Conservation (phyloP, 805 yeast species). For the Nadsonia fulvescens region DNA sequence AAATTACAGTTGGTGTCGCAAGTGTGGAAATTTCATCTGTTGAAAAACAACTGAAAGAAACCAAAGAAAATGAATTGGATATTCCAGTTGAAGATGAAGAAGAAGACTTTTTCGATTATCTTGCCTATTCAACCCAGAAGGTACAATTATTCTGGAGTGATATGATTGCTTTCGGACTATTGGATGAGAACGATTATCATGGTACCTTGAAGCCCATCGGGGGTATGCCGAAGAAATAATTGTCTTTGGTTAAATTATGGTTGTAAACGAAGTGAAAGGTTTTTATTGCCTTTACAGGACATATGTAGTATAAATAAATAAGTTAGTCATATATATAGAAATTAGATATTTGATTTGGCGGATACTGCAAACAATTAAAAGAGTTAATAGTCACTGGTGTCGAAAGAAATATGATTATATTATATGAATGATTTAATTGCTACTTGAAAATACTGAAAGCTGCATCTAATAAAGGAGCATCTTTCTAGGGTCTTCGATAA, state of each 20-base stretch:
- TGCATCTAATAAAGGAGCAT: slow-evolving; percentile 44
- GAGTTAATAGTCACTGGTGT: too few species aligned
- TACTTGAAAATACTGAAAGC: slow-evolving; percentile 1
- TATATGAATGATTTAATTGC: too few species aligned
- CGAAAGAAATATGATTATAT: too few species aligned
- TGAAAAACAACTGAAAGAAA: slow-evolving; percentile 10
- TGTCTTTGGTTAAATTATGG: too few species aligned
- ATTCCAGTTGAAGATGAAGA: slow-evolving; percentile 19
- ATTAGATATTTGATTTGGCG: too few species aligned
- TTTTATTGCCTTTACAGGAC: too few species aligned
- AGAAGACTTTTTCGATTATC: slow-evolving; percentile 59
- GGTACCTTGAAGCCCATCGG: slow-evolving; percentile 12
- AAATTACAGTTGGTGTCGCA: background rate
- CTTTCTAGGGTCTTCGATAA: slow-evolving; percentile 96
- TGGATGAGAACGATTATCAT: slow-evolving; percentile 19
- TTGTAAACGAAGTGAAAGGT: too few species aligned
- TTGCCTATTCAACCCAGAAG: slow-evolving; percentile 60
- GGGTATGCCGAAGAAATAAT: too few species aligned
- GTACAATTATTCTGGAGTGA: slow-evolving; percentile 61
- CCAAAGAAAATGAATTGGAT: slow-evolving; percentile 9
- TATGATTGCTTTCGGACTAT: slow-evolving; percentile 39
- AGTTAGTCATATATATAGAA: too few species aligned
- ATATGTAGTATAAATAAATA: too few species aligned
- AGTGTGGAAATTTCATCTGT: too few species aligned
- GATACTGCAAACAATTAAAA: too few species aligned